Conservation (phyloP, 805 yeast genomes). For the Brettanomyces bruxellensis region DNA sequence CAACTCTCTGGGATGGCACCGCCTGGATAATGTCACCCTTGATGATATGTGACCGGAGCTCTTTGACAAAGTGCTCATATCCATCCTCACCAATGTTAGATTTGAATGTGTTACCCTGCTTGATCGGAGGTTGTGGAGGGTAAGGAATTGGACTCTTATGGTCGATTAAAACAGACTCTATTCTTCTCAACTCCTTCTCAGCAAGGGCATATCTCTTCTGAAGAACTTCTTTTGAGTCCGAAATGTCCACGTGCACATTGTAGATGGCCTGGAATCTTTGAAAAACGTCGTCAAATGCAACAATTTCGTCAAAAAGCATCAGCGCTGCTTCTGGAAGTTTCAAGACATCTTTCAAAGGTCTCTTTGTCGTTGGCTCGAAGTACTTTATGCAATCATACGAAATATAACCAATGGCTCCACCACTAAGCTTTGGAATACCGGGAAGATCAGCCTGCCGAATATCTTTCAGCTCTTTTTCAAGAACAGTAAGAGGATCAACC, state of each 20-base stretch:
- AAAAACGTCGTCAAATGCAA: slow-evolving; percentile 90
- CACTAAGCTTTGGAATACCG: slow-evolving; percentile 75
- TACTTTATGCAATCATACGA: slow-evolving; percentile 95
- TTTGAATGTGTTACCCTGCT: slow-evolving; percentile 55
- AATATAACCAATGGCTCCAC: slow-evolving; percentile 95
- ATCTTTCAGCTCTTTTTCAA: slow-evolving; percentile 64
- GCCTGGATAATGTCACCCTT: slow-evolving; percentile 96
- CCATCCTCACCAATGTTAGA: slow-evolving; percentile 94
- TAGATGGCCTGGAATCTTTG: slow-evolving; percentile 87
- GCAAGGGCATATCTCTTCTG: slow-evolving; percentile 45
- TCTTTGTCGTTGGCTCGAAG: slow-evolving; percentile 85
- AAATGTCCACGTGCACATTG: slow-evolving; percentile 47
- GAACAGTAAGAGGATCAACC: slow-evolving; percentile 67
- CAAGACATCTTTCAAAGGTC: slow-evolving; percentile 67
- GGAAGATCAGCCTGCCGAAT: slow-evolving; percentile 69
- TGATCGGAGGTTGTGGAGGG: slow-evolving; percentile 72
- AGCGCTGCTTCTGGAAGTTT: slow-evolving; percentile 85
- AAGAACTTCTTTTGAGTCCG: slow-evolving; percentile 24
- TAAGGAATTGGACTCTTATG: slow-evolving; percentile 36
- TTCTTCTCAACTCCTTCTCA: slow-evolving; percentile 44
- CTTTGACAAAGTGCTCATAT: slow-evolving; percentile 72
- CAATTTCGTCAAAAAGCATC: slow-evolving; percentile 83
- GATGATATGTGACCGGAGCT: slow-evolving; percentile 70
- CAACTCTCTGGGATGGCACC: slow-evolving; percentile 95
- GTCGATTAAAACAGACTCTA: slow-evolving; percentile 41